These are phyloP conservation scores for Candida koratica DNA, from an alignment of 805 yeast species.

Conservation along the genomic window DNA sequence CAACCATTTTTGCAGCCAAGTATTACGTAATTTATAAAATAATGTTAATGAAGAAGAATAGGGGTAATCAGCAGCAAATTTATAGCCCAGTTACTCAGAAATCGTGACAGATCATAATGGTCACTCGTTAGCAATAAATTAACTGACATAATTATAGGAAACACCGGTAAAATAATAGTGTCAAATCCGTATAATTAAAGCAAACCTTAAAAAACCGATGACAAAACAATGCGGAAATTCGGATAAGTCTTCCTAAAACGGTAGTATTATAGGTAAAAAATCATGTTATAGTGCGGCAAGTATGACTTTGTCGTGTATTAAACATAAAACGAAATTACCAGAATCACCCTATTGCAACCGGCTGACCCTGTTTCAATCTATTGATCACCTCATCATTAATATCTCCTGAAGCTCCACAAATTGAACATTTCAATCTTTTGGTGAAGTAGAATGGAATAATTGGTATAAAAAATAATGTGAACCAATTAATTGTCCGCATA, in stretches of 20 bases:
- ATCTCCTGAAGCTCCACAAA: conserved; percentile 44
- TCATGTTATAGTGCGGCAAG: conserved; percentile 7
- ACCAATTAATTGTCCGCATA: conserved; percentile 48
- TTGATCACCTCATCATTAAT: conserved; percentile 21
- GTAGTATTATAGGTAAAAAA: neutral
- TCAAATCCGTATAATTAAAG: conserved; percentile 1
- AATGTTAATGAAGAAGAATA: conserved; percentile 1
- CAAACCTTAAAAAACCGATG: no score
- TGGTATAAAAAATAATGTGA: conserved; percentile 53
- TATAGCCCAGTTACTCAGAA: no score
- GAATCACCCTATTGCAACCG: conserved; percentile 29
- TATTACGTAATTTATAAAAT: conserved; percentile 3
- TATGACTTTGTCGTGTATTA: conserved; percentile 1
- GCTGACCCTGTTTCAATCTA: conserved; percentile 29
- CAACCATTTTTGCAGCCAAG: conserved; percentile 11
- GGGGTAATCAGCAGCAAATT: conserved; percentile 6
- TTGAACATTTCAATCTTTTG: conserved; percentile 47
- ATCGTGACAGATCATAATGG: neutral
- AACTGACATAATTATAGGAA: conserved; percentile 1
- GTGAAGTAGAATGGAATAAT: conserved; percentile 50
- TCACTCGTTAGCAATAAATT: neutral
- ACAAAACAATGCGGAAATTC: neutral
- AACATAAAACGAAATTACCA: neutral
- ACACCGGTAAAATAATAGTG: conserved; percentile 2
- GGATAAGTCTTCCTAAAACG: conserved; percentile 48